These are phyloP conservation scores for Pyricularia sp. DNA, from an alignment of 2,329 filamentous ascomycete genomes.

Conservation along the genomic window DNA sequence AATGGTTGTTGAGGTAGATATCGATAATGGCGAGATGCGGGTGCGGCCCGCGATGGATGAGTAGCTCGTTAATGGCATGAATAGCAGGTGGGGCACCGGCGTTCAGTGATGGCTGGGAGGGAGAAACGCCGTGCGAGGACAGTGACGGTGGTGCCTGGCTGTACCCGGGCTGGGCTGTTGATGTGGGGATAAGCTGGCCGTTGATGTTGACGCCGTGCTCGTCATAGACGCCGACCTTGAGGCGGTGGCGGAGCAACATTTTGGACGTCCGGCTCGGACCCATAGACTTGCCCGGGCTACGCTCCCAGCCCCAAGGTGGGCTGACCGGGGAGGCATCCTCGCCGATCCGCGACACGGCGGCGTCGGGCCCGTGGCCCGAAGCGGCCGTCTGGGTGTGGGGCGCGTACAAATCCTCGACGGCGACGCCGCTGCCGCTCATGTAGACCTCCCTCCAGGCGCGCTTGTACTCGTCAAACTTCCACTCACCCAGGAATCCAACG, in stretches of 20 bases:
- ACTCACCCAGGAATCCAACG: conserved; percentile 88
- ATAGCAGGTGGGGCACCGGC: conserved; percentile 28
- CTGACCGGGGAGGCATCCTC: conserved; percentile 9
- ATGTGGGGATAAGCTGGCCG: conserved; percentile 37
- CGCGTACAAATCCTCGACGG: conserved; percentile 31
- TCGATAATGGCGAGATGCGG: conserved; percentile 89
- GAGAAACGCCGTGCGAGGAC: conserved; percentile 1
- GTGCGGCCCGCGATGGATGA: conserved; percentile 82
- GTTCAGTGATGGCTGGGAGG: neutral
- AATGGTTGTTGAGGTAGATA: conserved; percentile 80
- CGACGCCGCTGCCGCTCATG: conserved; percentile 57
- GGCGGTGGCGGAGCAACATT: conserved; percentile 74
- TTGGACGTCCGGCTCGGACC: conserved; percentile 65
- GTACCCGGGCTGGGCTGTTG: conserved; percentile 31
- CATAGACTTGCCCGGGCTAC: conserved; percentile 71
- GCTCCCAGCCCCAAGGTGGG: conserved; percentile 50
- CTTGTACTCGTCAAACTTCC: conserved; percentile 92
- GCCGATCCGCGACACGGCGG: conserved; percentile 2
- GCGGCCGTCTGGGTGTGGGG: conserved; percentile 29
- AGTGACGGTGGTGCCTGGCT: conserved; percentile 14
- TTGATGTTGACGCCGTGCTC: conserved; percentile 54
- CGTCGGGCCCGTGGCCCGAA: conserved; percentile 13
- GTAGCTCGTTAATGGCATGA: conserved; percentile 87
- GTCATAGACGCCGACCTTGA: conserved; percentile 80
- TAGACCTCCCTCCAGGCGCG: conserved; percentile 87